Evolutionary conservation across 2,329 filamentous ascomycete species (phyloP), one percentile per base, ranked within the genome.

Genomic region (Claviceps arundinis): DNA sequence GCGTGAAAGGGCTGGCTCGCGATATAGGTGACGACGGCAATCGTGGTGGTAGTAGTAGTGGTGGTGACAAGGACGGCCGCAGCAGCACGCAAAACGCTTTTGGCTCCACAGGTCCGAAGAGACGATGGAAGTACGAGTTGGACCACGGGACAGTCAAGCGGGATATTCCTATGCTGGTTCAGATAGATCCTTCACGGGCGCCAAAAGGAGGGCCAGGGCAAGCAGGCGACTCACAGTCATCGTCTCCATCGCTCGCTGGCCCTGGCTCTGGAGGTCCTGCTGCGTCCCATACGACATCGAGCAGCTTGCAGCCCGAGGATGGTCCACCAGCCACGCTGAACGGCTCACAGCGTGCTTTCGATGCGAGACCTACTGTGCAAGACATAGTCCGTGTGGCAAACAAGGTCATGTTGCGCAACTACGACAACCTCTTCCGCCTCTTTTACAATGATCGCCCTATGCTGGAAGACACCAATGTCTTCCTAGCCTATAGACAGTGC

Each of bases 371-470:
- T 30, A 3, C 3, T 9, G 1, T 30, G 8, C 26, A 8, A 9
- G 8, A 9, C 19, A 22, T 22, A 22, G 3, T 22, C 19, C 19
- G 19, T 22, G 19, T 22, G 8, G 26, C 26, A 8, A 80, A 88
- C 51, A 73, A 87, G 61, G 87, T 94, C 57, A 77, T 89, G 22
- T 76, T 96, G 46, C 87, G 88, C 60, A 88, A 96, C 70, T 96
- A 97, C 68, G 89, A 95, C 65, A 96, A 96, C 65, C 77, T 97
- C 22, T 94, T 97, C 66, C 87, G 90, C 60, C 85, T 93, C 56
- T 95, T 96, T 73, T 97, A 97, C 75, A 95, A 96, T 67, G 87
- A 94, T 65, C 73, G 89, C 0, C 91, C 91, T 0, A 64, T 81
- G 0, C 77, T 97, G 37, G 89, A 95, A 68, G 78, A 80, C 26